Conservation (phyloP, 106 monocot genomes). For the Hemerocallis citrina region DNA sequence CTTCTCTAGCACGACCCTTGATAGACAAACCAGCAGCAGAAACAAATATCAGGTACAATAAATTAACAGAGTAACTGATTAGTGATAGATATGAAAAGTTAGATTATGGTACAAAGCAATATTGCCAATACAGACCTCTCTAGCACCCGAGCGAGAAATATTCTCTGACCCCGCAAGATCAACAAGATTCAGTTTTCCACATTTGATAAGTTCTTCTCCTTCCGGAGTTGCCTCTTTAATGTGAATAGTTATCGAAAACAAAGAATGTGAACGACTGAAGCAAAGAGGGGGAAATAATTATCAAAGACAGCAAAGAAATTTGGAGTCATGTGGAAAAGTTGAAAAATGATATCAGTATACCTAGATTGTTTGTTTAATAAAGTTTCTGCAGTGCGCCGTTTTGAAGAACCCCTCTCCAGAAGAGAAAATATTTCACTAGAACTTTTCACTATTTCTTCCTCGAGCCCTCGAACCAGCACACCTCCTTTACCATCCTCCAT, state of each 20-base stretch:
- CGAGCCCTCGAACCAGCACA: constrained; percentile 88
- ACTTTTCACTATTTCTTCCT: constrained; percentile 95
- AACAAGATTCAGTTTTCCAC: constrained; percentile 94
- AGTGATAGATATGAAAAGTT: no score
- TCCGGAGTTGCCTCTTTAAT: constrained; percentile 99
- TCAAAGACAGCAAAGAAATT: background rate
- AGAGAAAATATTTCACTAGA: constrained; percentile 82
- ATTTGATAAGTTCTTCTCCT: constrained; percentile 98
- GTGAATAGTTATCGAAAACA: constrained; percentile 98
- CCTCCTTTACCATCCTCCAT: constrained; percentile 99
- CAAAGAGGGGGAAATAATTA: constrained; percentile 5
- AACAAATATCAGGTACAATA: background rate
- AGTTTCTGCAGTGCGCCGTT: constrained; percentile 94
- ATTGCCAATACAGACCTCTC: no score
- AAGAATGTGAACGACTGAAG: constrained; percentile 94
- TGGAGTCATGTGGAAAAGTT: background rate
- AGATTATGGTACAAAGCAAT: no score
- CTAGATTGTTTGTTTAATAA: constrained; percentile 98
- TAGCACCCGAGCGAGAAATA: constrained; percentile 94
- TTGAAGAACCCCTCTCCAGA: constrained; percentile 87
- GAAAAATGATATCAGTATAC: constrained; percentile 16
- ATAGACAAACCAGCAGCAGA: background rate
- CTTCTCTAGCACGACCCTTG: constrained; percentile 88
- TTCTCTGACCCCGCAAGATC: constrained; percentile 99
- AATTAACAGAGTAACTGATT: background rate